Evolutionary conservation across 139 green algal genomes (phyloP), one percentile per base, ranked within the genome.

Genomic region (Ulvella scutata): DNA sequence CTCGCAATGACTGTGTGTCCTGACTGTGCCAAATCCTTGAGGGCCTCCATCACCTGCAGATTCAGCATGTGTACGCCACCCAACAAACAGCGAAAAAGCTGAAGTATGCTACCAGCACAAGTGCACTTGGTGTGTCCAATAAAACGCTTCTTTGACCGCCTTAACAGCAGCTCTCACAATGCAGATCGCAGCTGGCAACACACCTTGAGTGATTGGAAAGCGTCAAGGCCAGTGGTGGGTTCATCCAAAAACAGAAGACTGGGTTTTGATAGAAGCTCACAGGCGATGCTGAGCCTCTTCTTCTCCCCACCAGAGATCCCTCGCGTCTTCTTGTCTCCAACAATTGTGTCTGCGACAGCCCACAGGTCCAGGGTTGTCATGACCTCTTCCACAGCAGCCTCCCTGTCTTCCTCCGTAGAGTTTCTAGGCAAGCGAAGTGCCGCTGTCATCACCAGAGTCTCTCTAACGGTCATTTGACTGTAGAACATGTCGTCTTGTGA

Each of bases 401-500:
- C 59, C 36, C 76, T 17, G 34, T 29, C 75, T 10, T 34, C 37
- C 37, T 28, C 72, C 85, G 85, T 26, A 73, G 62, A 34, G 40
- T 34, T 38, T 0, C 17, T 1, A 4, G 87, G 81, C 76, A 93
- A 75, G 28, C 88, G 87, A 77, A 97, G 82, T 44, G 86, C 72
- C 0, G 86, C 86, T 2, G 89, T 85, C 86, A 94, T 89, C 40
- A 51, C 84, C 37, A 98, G 82, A 3, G 92, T 98, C 82, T 87
- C 80, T 39, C 62, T 67, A 3, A 90, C 86, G 3, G 85, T 96
- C 9, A 94, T 79, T 83, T 91, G 86, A 10, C 81, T 89, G 84
- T 91, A 98, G 81, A 98, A 98, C 23, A 92, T 77, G 76, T 97
- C 90, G n/a, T 96, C 89, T 78, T 98, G 93, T 74, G 91, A 84